Evolutionary conservation across 1,284 basidiomycete species (phyloP), one percentile per base, ranked within the genome.

Genomic region (Nidula niveotomentosa): DNA sequence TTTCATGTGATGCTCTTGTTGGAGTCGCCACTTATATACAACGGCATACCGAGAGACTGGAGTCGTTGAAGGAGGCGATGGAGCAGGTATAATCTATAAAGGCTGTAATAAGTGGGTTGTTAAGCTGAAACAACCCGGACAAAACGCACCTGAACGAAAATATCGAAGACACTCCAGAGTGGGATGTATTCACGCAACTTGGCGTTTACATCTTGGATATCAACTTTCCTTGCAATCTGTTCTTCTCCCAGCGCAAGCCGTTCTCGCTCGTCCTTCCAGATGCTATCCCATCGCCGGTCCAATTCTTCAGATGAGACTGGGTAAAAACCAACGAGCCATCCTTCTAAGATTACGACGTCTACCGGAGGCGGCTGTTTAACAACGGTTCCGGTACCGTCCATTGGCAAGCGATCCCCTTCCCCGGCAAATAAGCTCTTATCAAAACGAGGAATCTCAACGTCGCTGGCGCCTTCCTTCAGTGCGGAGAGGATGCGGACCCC

Each of bases 1-100:
- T 68, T 94, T 96, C 93, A 96, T 95, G 51, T 81, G 65, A 56
- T 90, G 91, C 64, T 97, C 94, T 69, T 96, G 94, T 67, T 96
- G 79, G 23, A 91, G 69, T 17, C 94, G 79, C 94, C 94, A 96
- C 58, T 78, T 80, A 69, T 90, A 91, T 35, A 91, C 76, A 54
- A 85, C 74, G 35, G 77, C 74, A 56, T 86, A 84, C 51, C 59
- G 76, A 48, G 78, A 78, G 13, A 57, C 48, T 34, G 56, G 23
- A 23, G 23, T 23, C 23, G 5, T 56, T 3, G 58, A 51, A 41
- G 54, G 55, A 18, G 65, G 56, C 13, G 75, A 63, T 1, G 78
- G 74, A 3, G 77, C 71, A 7, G 76, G 72, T 58, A 2, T 23
- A 23, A 23, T 23, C 23, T 72, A 41, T 10, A 35, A 18, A 23